Base-by-base conservation (phyloP, 768 basidiomycete genomes). In the Boletus pseudopeckii region DNA sequence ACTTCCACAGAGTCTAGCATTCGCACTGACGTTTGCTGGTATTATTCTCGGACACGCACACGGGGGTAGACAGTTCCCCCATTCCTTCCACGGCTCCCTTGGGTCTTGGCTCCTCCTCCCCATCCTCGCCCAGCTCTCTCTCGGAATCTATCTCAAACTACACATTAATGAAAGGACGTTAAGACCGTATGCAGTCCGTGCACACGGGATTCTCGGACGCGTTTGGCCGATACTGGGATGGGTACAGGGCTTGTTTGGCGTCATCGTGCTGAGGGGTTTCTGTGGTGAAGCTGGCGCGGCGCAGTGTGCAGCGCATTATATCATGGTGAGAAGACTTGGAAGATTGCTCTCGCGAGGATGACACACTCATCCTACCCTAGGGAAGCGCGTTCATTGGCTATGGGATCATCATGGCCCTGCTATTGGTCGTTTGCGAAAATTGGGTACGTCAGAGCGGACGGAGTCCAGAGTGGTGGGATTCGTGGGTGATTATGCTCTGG, bases 351-450 rank as follows among this genome's bases (percentile, higher is more conserved):
- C 24, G 6, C 54, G 59, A 32, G 52, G 57, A 9, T 34, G 60
- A 69, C 22, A 13, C 34, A 41, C 15, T 51, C 11, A 62, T 48
- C 15, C 2, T 18, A 13, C 5, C 15, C 17, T 38, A 77, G 82
- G 92, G 93, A 45, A 86, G 89, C 52, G 90, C 88, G 0, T 97
- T 97, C 66, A 90, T 94, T 58, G 92, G 83, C 0, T 96, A 97
- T 64, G 92, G 83, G 1, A 77, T 80, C 14, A 82, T 95, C 50
- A 84, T 96, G 80, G 80, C 86, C 4, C 80, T 96, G 44, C 73
- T 93, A 59, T 73, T 94, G 9, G 73, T 89, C 9, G 80, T 84
- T 6, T 92, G 93, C 1, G 88, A 92, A 59, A 76, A 74, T 6
- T 96, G 91, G 90, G 73, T 89, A 9, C 77, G 82, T 51, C 75